A percentile compares a stretch with the other conserved stretches of the same genome.
Evolutionary conservation across 1,284 basidiomycete genomes (phyloP).

Genomic region (Cystobasidium pallidum): DNA sequence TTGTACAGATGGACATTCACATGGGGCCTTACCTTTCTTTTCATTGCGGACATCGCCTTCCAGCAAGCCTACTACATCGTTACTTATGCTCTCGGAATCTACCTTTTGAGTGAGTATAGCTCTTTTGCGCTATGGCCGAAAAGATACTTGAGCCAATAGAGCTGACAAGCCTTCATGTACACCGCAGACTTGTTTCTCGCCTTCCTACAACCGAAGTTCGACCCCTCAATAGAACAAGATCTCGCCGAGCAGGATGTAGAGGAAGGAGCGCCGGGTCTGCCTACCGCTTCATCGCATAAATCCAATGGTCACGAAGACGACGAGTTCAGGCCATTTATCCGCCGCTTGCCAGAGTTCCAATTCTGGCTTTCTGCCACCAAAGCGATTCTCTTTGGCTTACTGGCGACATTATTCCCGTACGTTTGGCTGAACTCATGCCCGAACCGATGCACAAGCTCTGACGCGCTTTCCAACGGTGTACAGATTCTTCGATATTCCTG

Average conservation of each 20-base stretch:
- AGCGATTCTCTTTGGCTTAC: slow-evolving; percentile 77
- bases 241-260: slow-evolving; percentile 92
- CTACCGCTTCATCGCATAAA: slow-evolving; percentile 49
- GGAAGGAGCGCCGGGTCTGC: slow-evolving; percentile 71
- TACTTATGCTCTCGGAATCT: slow-evolving; percentile 64
- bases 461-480: too few species aligned
- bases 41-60: slow-evolving; percentile 83
- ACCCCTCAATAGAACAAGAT: slow-evolving; percentile 92
- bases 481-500: slow-evolving; percentile 81
- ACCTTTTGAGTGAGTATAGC: slow-evolving; percentile 73
- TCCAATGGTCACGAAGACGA: slow-evolving; percentile 61
- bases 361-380: slow-evolving; percentile 94
- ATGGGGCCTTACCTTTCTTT: slow-evolving; percentile 71
- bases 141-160: neutral
- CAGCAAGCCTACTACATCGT: slow-evolving; percentile 67
- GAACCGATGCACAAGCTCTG: too few species aligned
- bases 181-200: slow-evolving; percentile 69
- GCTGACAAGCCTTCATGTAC: slow-evolving; percentile 51
- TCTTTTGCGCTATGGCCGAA: too few species aligned
- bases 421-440: slow-evolving; percentile 2
- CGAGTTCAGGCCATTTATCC: slow-evolving; percentile 94
- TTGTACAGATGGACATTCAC: slow-evolving; percentile 88
- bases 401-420: slow-evolving; percentile 74
- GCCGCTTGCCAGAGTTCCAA: slow-evolving; percentile 93
- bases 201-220: slow-evolving; percentile 91